phyloP scores from a whole-genome alignment of 2,329 filamentous ascomycete genomes.

The Conoideocrella luteorostrata region DNA sequence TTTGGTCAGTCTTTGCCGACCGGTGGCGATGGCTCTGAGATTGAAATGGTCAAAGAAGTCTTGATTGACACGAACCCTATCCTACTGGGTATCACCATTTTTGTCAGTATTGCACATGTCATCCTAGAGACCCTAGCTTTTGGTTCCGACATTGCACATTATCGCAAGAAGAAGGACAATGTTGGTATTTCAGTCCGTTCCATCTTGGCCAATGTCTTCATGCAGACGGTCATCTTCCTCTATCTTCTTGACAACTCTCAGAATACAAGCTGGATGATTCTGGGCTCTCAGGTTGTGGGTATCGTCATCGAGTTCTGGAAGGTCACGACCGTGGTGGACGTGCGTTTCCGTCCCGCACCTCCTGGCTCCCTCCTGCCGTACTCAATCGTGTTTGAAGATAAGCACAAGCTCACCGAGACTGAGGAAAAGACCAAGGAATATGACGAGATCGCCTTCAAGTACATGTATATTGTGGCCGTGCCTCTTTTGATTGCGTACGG shows the following conservation, averaged over 20 bases:
- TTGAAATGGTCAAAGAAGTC: slow-evolving; percentile 96
- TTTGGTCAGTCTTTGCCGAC: slow-evolving; percentile 64
- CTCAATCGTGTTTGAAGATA: slow-evolving; percentile 83
- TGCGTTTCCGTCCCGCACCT: slow-evolving; percentile 65
- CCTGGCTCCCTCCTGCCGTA: slow-evolving; percentile 71
- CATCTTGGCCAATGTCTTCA: slow-evolving; percentile 94
- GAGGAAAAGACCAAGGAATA: slow-evolving; percentile 99
- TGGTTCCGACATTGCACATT: slow-evolving; percentile 95
- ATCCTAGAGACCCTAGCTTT: slow-evolving; percentile 94
- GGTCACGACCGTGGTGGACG: slow-evolving; percentile 89
- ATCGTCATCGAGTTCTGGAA: slow-evolving; percentile 75
- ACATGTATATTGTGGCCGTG: slow-evolving; percentile 87
- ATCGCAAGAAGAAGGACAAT: slow-evolving; percentile 99
- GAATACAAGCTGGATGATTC: slow-evolving; percentile 98
- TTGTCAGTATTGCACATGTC: slow-evolving; percentile 86
- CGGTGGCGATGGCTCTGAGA: slow-evolving; percentile 83
- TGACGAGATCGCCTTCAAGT: slow-evolving; percentile 94
- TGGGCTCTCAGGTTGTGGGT: slow-evolving; percentile 85
- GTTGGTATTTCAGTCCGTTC: slow-evolving; percentile 94
- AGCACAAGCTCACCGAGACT: slow-evolving; percentile 89
- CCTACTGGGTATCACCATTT: slow-evolving; percentile 73
- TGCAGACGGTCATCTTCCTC: slow-evolving; percentile 93
- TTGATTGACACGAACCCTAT: slow-evolving; percentile 91
- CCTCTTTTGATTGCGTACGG: slow-evolving; percentile 87
- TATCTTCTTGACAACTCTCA: slow-evolving; percentile 97